Conservation (phyloP, 1,284 basidiomycete species). For the Stygiomarasmius scandens region DNA sequence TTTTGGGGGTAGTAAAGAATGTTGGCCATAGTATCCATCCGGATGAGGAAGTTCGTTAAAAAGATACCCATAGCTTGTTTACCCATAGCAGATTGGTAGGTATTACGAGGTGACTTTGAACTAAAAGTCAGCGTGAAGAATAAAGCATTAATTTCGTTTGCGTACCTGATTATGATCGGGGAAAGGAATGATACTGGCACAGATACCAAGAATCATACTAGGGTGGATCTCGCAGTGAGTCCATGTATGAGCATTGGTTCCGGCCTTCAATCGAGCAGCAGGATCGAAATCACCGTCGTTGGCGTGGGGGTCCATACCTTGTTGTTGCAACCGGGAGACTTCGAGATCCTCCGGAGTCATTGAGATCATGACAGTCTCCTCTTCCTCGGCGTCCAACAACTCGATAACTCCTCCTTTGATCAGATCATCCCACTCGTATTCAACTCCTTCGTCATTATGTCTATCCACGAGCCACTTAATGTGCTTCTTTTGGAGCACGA, state of each 20-base stretch:
- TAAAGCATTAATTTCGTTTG: constrained; percentile 11
- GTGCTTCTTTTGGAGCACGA: constrained; percentile 87
- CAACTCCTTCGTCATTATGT: constrained; percentile 55
- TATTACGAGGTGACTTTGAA: constrained; percentile 93
- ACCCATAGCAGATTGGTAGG: constrained; percentile 99
- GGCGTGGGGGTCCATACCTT: constrained; percentile 59
- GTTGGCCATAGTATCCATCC: constrained; percentile 99
- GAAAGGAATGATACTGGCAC: constrained; percentile 99
- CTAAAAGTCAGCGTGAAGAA: constrained; percentile 18
- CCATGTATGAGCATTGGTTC: constrained; percentile 86
- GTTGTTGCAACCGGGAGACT: constrained; percentile 72
- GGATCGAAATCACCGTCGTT: constrained; percentile 82
- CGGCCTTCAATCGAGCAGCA: constrained; percentile 83
- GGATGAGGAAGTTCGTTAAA: constrained; percentile 95
- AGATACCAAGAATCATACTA: constrained; percentile 98
- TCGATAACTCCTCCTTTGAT: constrained; percentile 91
- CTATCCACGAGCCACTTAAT: constrained; percentile 72
- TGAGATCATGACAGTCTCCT: constrained; percentile 99
- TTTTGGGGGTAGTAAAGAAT: constrained; percentile 99
- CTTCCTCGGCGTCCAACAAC: constrained; percentile 96
- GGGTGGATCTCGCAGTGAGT: constrained; percentile 99
- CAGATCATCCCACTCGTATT: constrained; percentile 86
- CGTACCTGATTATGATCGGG: constrained; percentile 97
- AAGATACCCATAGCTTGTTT: constrained; percentile 99
- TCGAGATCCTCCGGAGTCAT: constrained; percentile 98